These are phyloP conservation scores for Primulina huaijiensis DNA, from an alignment of 257 asterid species.

Conservation along the genomic window DNA sequence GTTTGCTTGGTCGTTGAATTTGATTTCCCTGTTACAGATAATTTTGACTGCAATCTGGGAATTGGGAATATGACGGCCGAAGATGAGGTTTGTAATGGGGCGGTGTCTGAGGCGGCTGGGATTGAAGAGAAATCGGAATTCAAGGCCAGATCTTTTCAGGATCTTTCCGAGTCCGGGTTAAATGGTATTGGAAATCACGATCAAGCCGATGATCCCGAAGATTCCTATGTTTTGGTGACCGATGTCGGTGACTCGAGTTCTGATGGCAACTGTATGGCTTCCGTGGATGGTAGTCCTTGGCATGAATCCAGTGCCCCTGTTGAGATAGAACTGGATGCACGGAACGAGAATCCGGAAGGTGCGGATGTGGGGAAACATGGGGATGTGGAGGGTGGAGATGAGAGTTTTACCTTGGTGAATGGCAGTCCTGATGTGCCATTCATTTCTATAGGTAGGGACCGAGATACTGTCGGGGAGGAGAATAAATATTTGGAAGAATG, in stretches of 20 bases:
- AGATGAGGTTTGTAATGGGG: conserved; percentile 33
- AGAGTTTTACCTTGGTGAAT: conserved; percentile 16
- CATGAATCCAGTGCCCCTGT: conserved; percentile 3
- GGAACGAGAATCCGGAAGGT: conserved; percentile 17
- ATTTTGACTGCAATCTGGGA: conserved; percentile 22
- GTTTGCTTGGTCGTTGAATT: neutral
- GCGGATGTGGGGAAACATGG: conserved; percentile 18
- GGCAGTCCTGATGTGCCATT: neutral
- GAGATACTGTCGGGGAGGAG: neutral
- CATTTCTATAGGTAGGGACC: neutral
- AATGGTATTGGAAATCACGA: conserved; percentile 34
- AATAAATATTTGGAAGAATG: neutral
- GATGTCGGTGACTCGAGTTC: conserved; percentile 33
- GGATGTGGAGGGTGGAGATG: conserved; percentile 16
- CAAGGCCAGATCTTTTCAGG: conserved; percentile 37
- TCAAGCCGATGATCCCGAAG: conserved; percentile 36
- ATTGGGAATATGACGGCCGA: conserved; percentile 38
- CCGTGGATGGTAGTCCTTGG: conserved; percentile 16
- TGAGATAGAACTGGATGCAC: conserved; percentile 12
- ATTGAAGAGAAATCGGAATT: conserved; percentile 30
- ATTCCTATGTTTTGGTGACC: conserved; percentile 48
- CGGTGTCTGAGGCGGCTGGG: conserved; percentile 28
- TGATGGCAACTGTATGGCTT: conserved; percentile 26
- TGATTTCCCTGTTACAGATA: conserved; percentile 25
- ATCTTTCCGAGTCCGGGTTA: conserved; percentile 31